phyloP scores from a whole-genome alignment of 495 filamentous ascomycete genomes.

The Penicillium steckii region DNA sequence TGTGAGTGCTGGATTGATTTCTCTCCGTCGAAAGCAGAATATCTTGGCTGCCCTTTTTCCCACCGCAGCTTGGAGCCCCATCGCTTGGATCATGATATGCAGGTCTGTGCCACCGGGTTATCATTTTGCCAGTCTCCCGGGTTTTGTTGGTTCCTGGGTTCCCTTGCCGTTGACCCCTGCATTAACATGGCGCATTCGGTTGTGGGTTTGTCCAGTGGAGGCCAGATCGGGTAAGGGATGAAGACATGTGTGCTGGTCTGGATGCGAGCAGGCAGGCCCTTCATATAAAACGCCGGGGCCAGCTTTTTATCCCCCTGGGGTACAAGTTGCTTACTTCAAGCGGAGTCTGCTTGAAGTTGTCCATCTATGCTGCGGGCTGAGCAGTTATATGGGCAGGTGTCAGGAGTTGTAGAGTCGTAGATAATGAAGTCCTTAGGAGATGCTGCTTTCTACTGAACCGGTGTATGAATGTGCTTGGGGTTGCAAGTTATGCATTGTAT shows the following conservation, averaged over 20 bases:
- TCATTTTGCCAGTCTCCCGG: conserved; percentile 1
- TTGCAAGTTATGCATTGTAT: no score
- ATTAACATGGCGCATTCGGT: conserved; percentile 27
- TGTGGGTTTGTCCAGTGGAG: conserved; percentile 28
- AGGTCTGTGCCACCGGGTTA: conserved; percentile 2
- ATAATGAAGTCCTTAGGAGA: no score
- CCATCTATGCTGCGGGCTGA: no score
- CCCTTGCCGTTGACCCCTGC: conserved; percentile 21
- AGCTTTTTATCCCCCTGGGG: no score
- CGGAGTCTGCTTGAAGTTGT: no score
- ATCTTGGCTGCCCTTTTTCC: conserved; percentile 2
- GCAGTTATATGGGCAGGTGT: no score
- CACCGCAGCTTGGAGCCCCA: conserved; percentile 13
- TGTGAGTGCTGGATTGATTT: conserved; percentile 5
- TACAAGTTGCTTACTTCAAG: no score
- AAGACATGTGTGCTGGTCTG: conserved; percentile 1
- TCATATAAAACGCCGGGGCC: no score
- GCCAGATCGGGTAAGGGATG: conserved; percentile 16
- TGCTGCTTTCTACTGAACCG: no score
- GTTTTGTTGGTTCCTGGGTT: conserved; percentile 19
- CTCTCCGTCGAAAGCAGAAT: conserved; percentile 1
- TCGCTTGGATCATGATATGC: conserved; percentile 1
- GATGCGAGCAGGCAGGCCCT: not conserved
- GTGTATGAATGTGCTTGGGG: no score
- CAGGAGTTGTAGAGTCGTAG: no score